Evolutionary conservation across 192 early-diverging fungal genomes (phyloP).

Genomic region (Globomyces pollinis-pini): DNA sequence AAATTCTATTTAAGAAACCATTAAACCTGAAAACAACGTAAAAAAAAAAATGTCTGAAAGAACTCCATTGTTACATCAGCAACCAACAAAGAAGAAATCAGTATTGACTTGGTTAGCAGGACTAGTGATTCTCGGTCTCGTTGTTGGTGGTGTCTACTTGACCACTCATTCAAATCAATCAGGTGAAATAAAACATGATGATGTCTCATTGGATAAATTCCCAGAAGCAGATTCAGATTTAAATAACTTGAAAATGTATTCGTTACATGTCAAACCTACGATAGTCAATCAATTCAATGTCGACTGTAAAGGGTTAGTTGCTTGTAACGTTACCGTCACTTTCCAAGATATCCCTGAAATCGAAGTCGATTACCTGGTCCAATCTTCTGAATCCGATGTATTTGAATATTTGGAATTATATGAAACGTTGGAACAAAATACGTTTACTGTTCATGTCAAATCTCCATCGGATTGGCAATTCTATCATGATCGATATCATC

Average conservation of each 20-base stretch:
- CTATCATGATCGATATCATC: no score
- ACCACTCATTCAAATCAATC: no score
- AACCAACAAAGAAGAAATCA: no score
- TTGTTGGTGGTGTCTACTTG: no score
- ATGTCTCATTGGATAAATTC: no score
- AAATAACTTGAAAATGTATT: not conserved
- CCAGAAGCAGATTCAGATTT: not conserved
- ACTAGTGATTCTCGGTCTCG: no score
- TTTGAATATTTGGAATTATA: not conserved
- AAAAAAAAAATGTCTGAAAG: no score
- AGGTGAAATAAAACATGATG: no score
- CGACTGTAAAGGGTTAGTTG: constrained; percentile 1
- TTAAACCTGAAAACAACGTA: no score
- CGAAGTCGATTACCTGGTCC: not conserved
- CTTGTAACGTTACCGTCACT: not conserved
- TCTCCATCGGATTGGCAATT: not conserved
- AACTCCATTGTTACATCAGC: no score
- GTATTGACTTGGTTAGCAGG: no score
- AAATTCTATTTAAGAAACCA: no score
- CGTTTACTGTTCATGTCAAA: not conserved
- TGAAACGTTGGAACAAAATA: not conserved
- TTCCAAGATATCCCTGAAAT: not conserved
- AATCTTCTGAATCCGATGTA: not conserved
- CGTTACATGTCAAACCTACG: not conserved
- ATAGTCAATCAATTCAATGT: not conserved